These are phyloP conservation scores for Nemania abortiva DNA, from an alignment of 2,329 filamentous ascomycete species.

Conservation along the genomic window DNA sequence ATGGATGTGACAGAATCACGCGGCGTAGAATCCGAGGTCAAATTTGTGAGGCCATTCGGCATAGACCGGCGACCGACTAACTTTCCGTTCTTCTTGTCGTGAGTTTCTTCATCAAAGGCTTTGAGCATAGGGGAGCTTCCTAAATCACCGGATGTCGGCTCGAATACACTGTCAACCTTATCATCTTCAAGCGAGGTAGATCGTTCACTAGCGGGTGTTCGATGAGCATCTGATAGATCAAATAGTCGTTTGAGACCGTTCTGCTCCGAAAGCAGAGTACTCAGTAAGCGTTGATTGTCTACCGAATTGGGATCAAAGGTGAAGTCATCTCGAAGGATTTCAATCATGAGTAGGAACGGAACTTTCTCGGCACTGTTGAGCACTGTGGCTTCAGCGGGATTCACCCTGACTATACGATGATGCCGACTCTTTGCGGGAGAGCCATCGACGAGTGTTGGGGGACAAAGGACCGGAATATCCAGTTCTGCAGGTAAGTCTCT, in stretches of 20 bases:
- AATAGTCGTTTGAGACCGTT: conserved; percentile 72
- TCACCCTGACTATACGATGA: conserved; percentile 84
- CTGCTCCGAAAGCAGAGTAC: conserved; percentile 68
- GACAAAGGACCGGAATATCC: conserved; percentile 85
- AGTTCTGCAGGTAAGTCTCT: conserved; percentile 86
- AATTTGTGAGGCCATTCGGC: conserved; percentile 44
- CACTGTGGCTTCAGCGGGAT: conserved; percentile 85
- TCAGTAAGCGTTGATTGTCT: conserved; percentile 76
- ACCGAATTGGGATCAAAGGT: conserved; percentile 81
- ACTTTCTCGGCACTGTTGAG: conserved; percentile 89
- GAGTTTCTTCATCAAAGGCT: conserved; percentile 61
- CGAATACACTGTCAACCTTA: conserved; percentile 79
- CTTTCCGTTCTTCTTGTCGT: conserved; percentile 51
- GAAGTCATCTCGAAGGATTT: conserved; percentile 84
- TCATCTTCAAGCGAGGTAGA: conserved; percentile 56
- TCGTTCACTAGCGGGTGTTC: conserved; percentile 57
- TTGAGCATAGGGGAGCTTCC: conserved; percentile 78
- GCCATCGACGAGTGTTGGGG: conserved; percentile 78
- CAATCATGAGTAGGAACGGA: conserved; percentile 86
- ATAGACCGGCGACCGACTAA: conserved; percentile 42
- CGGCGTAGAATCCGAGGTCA: conserved; percentile 71
- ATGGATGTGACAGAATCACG: conserved; percentile 76
- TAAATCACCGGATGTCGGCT: conserved; percentile 82
- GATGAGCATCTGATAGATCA: conserved; percentile 76
- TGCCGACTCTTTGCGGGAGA: conserved; percentile 81